phyloP scores from a whole-genome alignment of 1,284 basidiomycete species.

The Malassezia cuniculi region DNA sequence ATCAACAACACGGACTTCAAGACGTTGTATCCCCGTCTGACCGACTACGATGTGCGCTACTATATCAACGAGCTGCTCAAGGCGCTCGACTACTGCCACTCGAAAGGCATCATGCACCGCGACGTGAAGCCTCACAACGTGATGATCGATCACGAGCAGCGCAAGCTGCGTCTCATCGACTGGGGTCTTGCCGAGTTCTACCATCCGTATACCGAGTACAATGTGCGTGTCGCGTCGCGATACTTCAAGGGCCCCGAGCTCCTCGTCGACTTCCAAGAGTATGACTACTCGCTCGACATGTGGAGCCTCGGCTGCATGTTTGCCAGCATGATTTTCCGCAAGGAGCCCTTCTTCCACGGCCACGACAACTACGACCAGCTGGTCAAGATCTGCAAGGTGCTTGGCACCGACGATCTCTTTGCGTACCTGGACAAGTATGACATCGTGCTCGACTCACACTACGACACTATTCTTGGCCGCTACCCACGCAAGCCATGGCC shows the following conservation, averaged over 20 bases:
- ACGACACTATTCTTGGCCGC: slow-evolving; percentile 44
- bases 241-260: slow-evolving; percentile 98
- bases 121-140: slow-evolving; percentile 99
- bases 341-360: slow-evolving; percentile 98
- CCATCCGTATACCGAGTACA: slow-evolving; percentile 93
- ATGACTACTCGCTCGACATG: slow-evolving; percentile 80
- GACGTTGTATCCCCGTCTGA: slow-evolving; percentile 84
- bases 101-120: slow-evolving; percentile 96
- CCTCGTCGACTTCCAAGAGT: slow-evolving; percentile 94
- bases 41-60: slow-evolving; percentile 85
- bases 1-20: slow-evolving; percentile 98
- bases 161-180: slow-evolving; percentile 88
- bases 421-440: slow-evolving; percentile 52
- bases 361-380: slow-evolving; percentile 98
- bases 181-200: slow-evolving; percentile 99
- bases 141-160: slow-evolving; percentile 96
- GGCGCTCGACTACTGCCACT: slow-evolving; percentile 95
- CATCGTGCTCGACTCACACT: slow-evolving; percentile 53
- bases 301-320: slow-evolving; percentile 99
- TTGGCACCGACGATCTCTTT: slow-evolving; percentile 90
- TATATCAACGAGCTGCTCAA: slow-evolving; percentile 96
- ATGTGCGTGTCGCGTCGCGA: slow-evolving; percentile 88
- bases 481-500: slow-evolving; percentile 79
- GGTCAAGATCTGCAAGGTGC: slow-evolving; percentile 93
- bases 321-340: slow-evolving; percentile 72